Evolutionary conservation across 768 basidiomycete species (phyloP).

Genomic region (Hypholoma fasciculare): DNA sequence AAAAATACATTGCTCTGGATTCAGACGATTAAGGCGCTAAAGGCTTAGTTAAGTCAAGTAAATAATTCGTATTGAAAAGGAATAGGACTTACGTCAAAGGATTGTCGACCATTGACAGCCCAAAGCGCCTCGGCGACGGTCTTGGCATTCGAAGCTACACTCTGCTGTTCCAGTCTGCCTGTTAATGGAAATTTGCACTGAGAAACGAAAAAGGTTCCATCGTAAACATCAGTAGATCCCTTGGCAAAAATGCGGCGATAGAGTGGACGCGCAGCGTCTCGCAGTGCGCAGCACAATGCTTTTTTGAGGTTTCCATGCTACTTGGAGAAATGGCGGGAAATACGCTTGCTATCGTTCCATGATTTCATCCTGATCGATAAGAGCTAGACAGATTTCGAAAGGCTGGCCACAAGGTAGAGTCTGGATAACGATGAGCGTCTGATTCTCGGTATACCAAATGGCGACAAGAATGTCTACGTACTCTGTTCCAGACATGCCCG

Average conservation of each 20-base stretch:
- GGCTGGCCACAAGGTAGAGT: no score
- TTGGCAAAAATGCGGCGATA: constrained; percentile 16
- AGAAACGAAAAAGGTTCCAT: not conserved
- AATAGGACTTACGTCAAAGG: not conserved
- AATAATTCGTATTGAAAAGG: not conserved
- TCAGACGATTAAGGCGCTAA: no score
- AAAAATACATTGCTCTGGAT: no score
- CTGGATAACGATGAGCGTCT: no score
- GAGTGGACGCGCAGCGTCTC: constrained; percentile 14
- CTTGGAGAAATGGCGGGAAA: not conserved
- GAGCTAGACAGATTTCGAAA: no score
- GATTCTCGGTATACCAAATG: no score
- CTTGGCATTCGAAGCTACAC: not conserved
- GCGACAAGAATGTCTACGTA: no score
- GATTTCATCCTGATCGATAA: not conserved
- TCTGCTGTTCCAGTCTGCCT: not conserved
- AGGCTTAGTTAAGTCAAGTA: no score
- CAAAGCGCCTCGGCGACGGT: not conserved
- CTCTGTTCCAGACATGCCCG: no score
- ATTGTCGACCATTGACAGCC: not conserved
- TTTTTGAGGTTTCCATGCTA: not conserved
- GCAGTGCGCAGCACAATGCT: constrained; percentile 15
- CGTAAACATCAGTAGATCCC: not conserved
- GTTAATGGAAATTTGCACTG: not conserved
- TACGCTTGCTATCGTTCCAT: not conserved